phyloP scores from a whole-genome alignment of 1,139 yeast genomes.

The Pichia norvegensis region DNA sequence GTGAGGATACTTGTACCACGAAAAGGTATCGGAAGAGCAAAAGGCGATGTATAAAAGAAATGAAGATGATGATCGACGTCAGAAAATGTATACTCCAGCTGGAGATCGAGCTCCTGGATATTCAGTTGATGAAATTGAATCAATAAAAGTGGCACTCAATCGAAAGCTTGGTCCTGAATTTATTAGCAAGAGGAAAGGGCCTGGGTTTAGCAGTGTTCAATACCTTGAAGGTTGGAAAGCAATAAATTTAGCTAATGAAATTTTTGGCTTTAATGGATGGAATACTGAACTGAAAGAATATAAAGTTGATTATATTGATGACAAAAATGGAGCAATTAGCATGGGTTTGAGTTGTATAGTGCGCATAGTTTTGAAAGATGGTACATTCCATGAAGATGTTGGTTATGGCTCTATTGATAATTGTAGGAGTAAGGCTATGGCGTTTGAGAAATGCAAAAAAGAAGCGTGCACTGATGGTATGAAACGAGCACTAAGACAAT shows the following conservation, averaged over 20 bases:
- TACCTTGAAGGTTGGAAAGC: constrained; percentile 82
- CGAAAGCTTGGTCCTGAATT: constrained; percentile 84
- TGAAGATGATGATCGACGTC: constrained; percentile 7
- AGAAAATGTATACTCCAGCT: constrained; percentile 8
- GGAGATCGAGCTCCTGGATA: constrained; percentile 11
- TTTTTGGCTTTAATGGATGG: constrained; percentile 82
- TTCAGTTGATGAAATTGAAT: constrained; percentile 31
- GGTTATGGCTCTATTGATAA: constrained; percentile 77
- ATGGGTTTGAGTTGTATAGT: constrained; percentile 68
- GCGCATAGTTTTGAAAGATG: constrained; percentile 63
- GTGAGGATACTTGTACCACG: neutral
- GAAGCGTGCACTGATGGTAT: constrained; percentile 79
- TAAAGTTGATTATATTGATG: constrained; percentile 67
- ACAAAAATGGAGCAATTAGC: constrained; percentile 46
- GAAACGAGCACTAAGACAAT: constrained; percentile 67
- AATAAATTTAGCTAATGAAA: constrained; percentile 66
- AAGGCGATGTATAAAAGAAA: neutral
- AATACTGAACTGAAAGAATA: constrained; percentile 57
- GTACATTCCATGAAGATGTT: constrained; percentile 71
- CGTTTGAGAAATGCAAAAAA: constrained; percentile 74
- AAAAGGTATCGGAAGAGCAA: no score
- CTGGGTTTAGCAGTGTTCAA: constrained; percentile 59
- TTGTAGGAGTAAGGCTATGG: constrained; percentile 61
- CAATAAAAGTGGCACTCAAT: constrained; percentile 41
- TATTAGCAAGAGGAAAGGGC: constrained; percentile 74